Conservation (phyloP, 208 protist species). For the Herpetomonas samuelpessoai region DNA sequence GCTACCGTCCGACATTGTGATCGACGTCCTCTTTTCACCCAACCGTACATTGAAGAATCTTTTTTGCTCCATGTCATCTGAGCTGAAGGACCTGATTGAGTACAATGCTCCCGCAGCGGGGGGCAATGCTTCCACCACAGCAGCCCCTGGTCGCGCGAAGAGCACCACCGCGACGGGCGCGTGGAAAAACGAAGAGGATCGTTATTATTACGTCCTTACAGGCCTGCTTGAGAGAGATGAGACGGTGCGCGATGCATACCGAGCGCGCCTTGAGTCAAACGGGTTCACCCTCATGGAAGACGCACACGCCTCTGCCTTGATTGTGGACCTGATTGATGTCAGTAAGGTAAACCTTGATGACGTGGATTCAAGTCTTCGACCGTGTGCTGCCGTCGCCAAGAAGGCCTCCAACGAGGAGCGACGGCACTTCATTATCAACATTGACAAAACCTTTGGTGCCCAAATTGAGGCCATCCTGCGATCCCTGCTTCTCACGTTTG, state of each 20-base stretch:
- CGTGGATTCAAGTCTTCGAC: conserved; percentile 39
- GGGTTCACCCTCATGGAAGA: conserved; percentile 79
- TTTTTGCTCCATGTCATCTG: conserved; percentile 61
- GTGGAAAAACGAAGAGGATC: conserved; percentile 70
- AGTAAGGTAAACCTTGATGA: conserved; percentile 38
- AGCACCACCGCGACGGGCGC: conserved; percentile 11
- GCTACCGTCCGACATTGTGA: conserved; percentile 40
- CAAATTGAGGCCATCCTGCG: conserved; percentile 76
- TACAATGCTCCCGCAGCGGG: conserved; percentile 2
- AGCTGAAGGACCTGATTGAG: conserved; percentile 47
- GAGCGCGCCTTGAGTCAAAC: conserved; percentile 45
- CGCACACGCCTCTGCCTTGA: conserved; percentile 51
- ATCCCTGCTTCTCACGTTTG: conserved; percentile 68
- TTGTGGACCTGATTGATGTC: conserved; percentile 75
- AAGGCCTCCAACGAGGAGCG: conserved; percentile 6
- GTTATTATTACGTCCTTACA: conserved; percentile 73
- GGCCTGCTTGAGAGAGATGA: conserved; percentile 48
- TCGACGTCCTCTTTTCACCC: conserved; percentile 76
- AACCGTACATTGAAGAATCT: conserved; percentile 79
- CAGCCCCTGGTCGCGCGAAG: conserved; percentile 12
- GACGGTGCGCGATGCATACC: conserved; percentile 52
- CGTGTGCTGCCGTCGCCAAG: conserved; percentile 9
- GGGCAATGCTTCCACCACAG: conserved; percentile 6
- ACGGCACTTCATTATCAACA: conserved; percentile 80
- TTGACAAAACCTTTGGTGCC: conserved; percentile 84